Percentiles rank a stretch among this genome's conserved stretches.
Evolutionary conservation across 2,329 filamentous ascomycete genomes (phyloP).

Genomic region (Sporothrix globosa): DNA sequence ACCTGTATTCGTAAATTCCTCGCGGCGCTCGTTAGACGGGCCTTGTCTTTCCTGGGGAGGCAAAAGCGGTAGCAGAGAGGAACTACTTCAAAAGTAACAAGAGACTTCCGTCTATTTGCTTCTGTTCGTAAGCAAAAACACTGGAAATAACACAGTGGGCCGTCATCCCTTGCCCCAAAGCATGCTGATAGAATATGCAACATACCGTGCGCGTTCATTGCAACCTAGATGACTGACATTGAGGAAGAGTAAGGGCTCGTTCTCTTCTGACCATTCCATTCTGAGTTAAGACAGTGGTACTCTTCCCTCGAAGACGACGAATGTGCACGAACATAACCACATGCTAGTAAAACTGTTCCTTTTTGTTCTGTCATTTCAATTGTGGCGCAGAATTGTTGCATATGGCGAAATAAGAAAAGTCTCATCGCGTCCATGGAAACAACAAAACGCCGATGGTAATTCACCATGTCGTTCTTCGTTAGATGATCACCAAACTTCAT

Average conservation of each 20-base stretch:
- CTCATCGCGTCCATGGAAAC: neutral
- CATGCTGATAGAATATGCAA: slow-evolving; percentile 13
- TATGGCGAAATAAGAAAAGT: neutral
- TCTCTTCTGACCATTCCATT: neutral
- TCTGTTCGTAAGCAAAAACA: neutral
- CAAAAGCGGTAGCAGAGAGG: neutral
- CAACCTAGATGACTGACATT: neutral
- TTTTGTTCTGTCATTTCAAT: neutral
- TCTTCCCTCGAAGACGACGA: neutral
- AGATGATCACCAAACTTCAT: slow-evolving; percentile 25
- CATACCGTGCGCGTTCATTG: neutral
- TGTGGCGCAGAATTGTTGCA: slow-evolving; percentile 7
- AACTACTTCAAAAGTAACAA: neutral
- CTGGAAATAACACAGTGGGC: slow-evolving; percentile 28
- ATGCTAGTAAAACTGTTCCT: neutral
- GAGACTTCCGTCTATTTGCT: neutral
- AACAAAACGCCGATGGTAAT: neutral
- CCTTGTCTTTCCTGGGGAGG: neutral
- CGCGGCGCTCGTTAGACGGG: neutral
- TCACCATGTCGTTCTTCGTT: slow-evolving; percentile 11
- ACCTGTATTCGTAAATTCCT: neutral
- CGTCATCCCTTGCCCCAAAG: slow-evolving; percentile 25
- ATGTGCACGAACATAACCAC: slow-evolving; percentile 7
- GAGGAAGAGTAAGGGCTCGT: no score
- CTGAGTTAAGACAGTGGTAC: slow-evolving; percentile 1